Evolutionary conservation across 1,139 yeast species (phyloP).

Genomic region (Blastobotrys arbuscula): DNA sequence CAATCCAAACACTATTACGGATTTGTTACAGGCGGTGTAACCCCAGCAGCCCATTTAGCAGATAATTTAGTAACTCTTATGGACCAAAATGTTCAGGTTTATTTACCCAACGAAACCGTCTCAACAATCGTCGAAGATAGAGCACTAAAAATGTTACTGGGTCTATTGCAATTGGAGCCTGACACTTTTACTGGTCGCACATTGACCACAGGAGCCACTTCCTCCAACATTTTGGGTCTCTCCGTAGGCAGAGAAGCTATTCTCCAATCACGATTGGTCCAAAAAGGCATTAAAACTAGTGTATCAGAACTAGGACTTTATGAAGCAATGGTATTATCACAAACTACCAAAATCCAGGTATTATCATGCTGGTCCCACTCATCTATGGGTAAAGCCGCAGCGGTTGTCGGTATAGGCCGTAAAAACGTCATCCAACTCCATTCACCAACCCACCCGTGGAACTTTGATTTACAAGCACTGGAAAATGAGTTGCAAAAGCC

Average conservation of each 20-base stretch:
- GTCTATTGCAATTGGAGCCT: slow-evolving; percentile 21
- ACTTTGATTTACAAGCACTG: slow-evolving; percentile 21
- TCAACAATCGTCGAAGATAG: slow-evolving; percentile 23
- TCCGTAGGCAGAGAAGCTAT: slow-evolving; percentile 25
- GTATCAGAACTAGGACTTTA: slow-evolving; percentile 17
- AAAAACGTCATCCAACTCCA: slow-evolving; percentile 17
- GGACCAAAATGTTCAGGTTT: slow-evolving; percentile 24
- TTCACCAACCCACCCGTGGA: slow-evolving; percentile 20
- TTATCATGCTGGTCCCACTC: slow-evolving; percentile 24
- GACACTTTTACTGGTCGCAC: slow-evolving; percentile 21
- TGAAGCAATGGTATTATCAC: slow-evolving; percentile 18
- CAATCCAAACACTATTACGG: slow-evolving; percentile 25
- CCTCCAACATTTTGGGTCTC: slow-evolving; percentile 26
- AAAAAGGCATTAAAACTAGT: not conserved
- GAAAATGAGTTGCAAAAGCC: slow-evolving; percentile 15
- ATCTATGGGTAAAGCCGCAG: slow-evolving; percentile 25
- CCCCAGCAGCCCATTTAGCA: slow-evolving; percentile 29
- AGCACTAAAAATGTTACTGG: slow-evolving; percentile 22
- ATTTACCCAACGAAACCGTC: slow-evolving; percentile 22
- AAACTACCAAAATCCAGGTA: slow-evolving; percentile 22
- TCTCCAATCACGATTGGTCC: slow-evolving; percentile 5
- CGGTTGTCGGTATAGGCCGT: slow-evolving; percentile 27
- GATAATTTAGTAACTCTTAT: slow-evolving; percentile 24
- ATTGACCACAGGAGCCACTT: slow-evolving; percentile 29
- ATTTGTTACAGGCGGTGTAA: slow-evolving; percentile 29